Evolutionary conservation across 2,329 filamentous ascomycete genomes (phyloP), one percentile per base, ranked within the genome.

Genomic region (Verticillium alfalfae): DNA sequence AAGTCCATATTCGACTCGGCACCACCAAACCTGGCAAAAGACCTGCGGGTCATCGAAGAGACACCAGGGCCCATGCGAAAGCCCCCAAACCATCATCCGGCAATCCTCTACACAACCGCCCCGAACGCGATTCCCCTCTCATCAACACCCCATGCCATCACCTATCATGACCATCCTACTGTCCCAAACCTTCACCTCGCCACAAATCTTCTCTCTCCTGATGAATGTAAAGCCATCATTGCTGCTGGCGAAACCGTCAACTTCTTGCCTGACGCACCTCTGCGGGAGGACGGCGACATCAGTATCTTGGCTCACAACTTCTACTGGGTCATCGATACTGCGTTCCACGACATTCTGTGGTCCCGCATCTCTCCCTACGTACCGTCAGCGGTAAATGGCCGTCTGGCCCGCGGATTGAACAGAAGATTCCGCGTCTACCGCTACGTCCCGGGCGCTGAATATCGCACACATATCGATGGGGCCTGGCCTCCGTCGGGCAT

Each of bases 401-500:
- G 82, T 39, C 70, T 77, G 26, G 86, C 84, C 0, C 78, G 87
- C 5, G 88, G 88, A 0, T 76, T 91, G 61, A 91, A 91, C 67
- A 79, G 88, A 1, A 82, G 88, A 6, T 91, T 91, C 75, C 81
- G 88, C 18, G 87, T 91, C 0, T 91, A 91, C 65, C 80, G 88
- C 67, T 91, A 91, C 62, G 87, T 91, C 0, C 88, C 88, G 1
- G 88, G 88, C 1, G 88, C 88, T 0, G 88, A 91, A 70, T 91
- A 91, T 68, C 78, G 88, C 8, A 86, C 84, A 62, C 88, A 91
- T 66, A 90, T 91, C 62, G 79, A 91, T 66, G 88, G 88, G 8
- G 88, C 88, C 0, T 91, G 88, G 88, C 88, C 88, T 13, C 88
- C 88, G 0, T 90, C 88, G 0, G 86, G 86, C 2, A 86, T 90